These are phyloP conservation scores for Dendrocalamus sinicus DNA, from an alignment of 176 grass and related monocot species.

Conservation along the genomic window DNA sequence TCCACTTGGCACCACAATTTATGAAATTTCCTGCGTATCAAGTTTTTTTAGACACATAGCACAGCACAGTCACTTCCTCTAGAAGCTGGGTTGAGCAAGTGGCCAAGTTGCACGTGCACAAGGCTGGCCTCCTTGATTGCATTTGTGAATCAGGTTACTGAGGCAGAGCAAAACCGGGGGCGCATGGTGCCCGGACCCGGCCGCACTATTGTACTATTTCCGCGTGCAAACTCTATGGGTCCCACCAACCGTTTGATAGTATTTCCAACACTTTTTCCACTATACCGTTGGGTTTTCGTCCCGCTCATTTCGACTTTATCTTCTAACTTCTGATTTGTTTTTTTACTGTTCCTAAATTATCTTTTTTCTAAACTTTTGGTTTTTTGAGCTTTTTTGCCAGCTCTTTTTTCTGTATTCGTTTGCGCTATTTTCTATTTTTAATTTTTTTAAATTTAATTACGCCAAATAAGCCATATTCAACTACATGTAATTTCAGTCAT, in stretches of 20 bases:
- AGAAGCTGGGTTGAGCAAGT: slow-evolving; percentile 4
- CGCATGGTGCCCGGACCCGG: background rate
- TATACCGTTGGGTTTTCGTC: background rate
- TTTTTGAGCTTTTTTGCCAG: no score
- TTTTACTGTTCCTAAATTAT: no score
- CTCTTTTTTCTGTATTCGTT: no score
- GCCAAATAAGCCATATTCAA: no score
- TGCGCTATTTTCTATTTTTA: no score
- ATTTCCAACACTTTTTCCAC: background rate
- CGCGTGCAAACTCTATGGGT: background rate
- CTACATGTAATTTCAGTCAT: no score
- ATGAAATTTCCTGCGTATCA: background rate
- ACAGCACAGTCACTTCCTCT: background rate
- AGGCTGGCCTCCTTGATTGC: background rate
- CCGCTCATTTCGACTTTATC: no score
- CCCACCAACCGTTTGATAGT: slow-evolving; percentile 13
- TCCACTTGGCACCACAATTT: background rate
- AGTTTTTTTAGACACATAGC: background rate
- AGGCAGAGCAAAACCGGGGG: slow-evolving; percentile 4
- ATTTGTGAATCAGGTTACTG: background rate
- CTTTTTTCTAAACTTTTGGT: no score
- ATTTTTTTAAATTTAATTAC: no score
- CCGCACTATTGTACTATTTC: background rate
- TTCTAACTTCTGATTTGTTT: no score
- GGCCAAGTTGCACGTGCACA: slow-evolving; percentile 43